Percentiles rank a stretch among this genome's conserved stretches.
These are phyloP conservation scores for Saturnispora galanensis DNA, from an alignment of 805 yeast species.

Conservation along the genomic window DNA sequence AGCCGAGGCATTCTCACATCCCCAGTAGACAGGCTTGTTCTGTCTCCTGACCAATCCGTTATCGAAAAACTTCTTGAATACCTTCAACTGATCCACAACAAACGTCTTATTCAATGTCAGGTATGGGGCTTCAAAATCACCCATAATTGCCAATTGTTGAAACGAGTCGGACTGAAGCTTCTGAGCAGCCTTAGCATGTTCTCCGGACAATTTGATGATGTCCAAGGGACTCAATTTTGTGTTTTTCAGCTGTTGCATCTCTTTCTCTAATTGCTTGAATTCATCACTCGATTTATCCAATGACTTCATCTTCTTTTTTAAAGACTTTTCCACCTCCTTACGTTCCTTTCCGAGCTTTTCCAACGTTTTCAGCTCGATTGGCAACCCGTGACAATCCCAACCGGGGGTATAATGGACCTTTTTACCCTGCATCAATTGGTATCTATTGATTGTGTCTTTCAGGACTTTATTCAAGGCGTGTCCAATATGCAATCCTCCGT, in stretches of 20 bases:
- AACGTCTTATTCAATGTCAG: constrained; percentile 61
- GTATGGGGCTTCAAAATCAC: constrained; percentile 71
- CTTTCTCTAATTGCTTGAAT: constrained; percentile 3
- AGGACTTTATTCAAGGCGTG: constrained; percentile 86
- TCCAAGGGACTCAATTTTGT: constrained; percentile 35
- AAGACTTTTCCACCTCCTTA: constrained; percentile 21
- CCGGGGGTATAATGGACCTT: constrained; percentile 76
- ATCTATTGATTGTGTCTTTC: constrained; percentile 78
- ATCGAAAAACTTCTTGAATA: constrained; percentile 57
- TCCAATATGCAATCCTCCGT: constrained; percentile 85
- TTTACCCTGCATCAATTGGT: constrained; percentile 48
- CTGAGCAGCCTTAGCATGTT: constrained; percentile 62
- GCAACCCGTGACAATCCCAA: constrained; percentile 99
- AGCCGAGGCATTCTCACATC: constrained; percentile 87
- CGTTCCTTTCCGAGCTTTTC: constrained; percentile 30
- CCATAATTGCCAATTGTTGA: constrained; percentile 64
- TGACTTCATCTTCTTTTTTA: constrained; percentile 20
- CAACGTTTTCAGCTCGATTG: constrained; percentile 84
- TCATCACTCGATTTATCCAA: constrained; percentile 10
- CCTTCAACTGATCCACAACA: constrained; percentile 63
- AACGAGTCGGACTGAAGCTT: constrained; percentile 55
- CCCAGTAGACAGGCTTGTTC: constrained; percentile 95
- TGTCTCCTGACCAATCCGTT: constrained; percentile 70
- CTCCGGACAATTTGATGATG: constrained; percentile 54
- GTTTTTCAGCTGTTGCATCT: constrained; percentile 12